Conservation (phyloP, 108 stramenopile genomes). For the Parietichytrium sp. region DNA sequence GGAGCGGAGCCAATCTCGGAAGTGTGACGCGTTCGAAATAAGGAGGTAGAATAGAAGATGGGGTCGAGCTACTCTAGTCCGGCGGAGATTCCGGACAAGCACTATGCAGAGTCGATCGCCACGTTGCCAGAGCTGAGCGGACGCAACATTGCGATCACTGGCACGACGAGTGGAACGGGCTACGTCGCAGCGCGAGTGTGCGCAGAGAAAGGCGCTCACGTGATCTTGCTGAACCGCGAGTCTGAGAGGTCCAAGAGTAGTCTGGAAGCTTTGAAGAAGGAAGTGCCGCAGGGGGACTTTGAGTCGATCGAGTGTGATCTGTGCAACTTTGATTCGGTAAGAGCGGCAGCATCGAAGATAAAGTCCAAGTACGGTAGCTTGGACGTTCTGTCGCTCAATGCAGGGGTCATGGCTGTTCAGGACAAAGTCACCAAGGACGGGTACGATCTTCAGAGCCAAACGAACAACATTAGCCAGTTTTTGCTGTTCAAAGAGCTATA, state of each 20-base stretch:
- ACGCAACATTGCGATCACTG: not conserved
- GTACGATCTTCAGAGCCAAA: conserved; percentile 66
- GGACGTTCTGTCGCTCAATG: conserved; percentile 48
- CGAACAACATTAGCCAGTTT: conserved; percentile 66
- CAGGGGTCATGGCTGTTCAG: conserved; percentile 66
- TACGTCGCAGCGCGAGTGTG: not conserved
- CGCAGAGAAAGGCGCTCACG: not conserved
- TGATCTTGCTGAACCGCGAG: not conserved
- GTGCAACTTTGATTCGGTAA: not conserved
- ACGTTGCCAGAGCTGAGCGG: conserved; percentile 8
- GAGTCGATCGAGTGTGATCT: conserved; percentile 24
- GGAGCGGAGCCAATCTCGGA: too few species aligned
- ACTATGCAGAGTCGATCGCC: too few species aligned
- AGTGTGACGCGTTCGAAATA: too few species aligned
- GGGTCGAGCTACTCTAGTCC: too few species aligned
- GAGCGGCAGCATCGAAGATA: not conserved
- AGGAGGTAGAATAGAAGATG: too few species aligned
- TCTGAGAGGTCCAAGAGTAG: not conserved
- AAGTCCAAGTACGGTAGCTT: not conserved
- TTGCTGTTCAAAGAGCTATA: conserved; percentile 63
- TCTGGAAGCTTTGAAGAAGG: not conserved
- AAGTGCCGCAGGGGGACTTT: not conserved
- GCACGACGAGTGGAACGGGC: conserved; percentile 18
- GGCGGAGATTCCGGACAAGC: too few species aligned
- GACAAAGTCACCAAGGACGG: conserved; percentile 64